These are phyloP conservation scores for Penicillium expansum DNA, from an alignment of 2,329 filamentous ascomycete genomes.

Conservation along the genomic window DNA sequence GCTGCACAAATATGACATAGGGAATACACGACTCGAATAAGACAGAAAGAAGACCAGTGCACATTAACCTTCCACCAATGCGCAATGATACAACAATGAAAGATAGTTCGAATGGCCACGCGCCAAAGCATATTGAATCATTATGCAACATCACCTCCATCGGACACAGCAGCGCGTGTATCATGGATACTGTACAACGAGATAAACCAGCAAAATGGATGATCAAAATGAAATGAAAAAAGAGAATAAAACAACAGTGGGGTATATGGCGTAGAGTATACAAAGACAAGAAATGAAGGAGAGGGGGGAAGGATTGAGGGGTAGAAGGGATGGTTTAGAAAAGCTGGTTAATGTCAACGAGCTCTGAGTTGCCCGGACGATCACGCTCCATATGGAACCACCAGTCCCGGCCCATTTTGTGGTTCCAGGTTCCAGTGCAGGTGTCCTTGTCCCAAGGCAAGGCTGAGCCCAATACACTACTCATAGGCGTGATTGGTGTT, in stretches of 20 bases:
- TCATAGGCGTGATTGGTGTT: conserved; percentile 34
- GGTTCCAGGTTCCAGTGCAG: conserved; percentile 47
- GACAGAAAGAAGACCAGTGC: conserved; percentile 3
- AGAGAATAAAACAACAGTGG: conserved; percentile 23
- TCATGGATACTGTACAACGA: neutral
- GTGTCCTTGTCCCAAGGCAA: conserved; percentile 43
- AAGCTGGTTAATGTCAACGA: conserved; percentile 34
- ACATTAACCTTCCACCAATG: conserved; percentile 3
- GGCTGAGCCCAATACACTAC: conserved; percentile 24
- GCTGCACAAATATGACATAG: conserved; percentile 16
- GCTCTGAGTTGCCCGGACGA: conserved; percentile 33
- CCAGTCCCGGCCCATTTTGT: conserved; percentile 43
- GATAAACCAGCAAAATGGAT: neutral
- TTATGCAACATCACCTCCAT: neutral
- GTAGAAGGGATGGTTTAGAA: conserved; percentile 26
- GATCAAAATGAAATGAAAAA: conserved; percentile 8
- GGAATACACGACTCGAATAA: conserved; percentile 6
- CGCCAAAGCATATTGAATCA: neutral
- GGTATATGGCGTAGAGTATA: conserved; percentile 21
- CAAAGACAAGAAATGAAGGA: conserved; percentile 9
- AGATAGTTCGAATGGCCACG: neutral
- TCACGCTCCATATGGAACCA: conserved; percentile 47
- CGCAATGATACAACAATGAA: conserved; percentile 8
- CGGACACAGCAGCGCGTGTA: conserved; percentile 8
- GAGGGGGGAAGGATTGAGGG: neutral